Base-by-base conservation (phyloP, 163 green algal genomes). In the Trebouxia gelatinosa region DNA sequence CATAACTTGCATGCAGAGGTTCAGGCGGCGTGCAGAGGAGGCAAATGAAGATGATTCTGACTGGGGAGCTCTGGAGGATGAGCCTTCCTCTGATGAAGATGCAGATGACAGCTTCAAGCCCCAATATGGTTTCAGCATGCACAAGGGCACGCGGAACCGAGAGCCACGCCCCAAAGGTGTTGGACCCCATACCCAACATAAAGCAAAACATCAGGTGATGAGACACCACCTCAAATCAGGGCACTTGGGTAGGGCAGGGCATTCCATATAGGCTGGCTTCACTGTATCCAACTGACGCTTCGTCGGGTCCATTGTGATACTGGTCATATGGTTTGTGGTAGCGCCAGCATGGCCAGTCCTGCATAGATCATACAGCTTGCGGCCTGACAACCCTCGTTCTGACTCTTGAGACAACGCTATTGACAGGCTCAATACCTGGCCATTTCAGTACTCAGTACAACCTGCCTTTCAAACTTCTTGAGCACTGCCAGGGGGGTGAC, bases 11-110 rank as follows among this genome's bases (percentile, higher is more conserved):
- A 3, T 50, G 68, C 81, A 79, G 84, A 81, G 85, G 57, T 94
- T 91, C 80, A 84, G 79, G 68, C 80, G 70, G 5, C 76, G 78
- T 4, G 40, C 62, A 1, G 67, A 82, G 34, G 74, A 66, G 70
- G 31, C 62, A 39, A 34, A 79, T 66, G 66, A 78, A 59, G 50
- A 61, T 58, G 85, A 92, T 39, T 74, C 79, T 26, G 82, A 84
- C 21, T 77, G 72, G 57, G 81, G 64, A 35, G 77, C 43, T 35
- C 57, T 51, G 70, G 74, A 85, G 31, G 82, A 84, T 38, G 76
- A 83, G 13, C 38, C 80, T 64, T 70, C 74, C 26, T 70, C 80
- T 66, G 77, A 87, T 28, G 50, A 80, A 62, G 74, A 80, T 5
- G 77, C 78, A 26, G 82, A 84, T 19, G 32, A 65, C 43, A 78